Evolutionary conservation across 176 grass and related monocot species (phyloP).

Genomic region (Poa pratensis): DNA sequence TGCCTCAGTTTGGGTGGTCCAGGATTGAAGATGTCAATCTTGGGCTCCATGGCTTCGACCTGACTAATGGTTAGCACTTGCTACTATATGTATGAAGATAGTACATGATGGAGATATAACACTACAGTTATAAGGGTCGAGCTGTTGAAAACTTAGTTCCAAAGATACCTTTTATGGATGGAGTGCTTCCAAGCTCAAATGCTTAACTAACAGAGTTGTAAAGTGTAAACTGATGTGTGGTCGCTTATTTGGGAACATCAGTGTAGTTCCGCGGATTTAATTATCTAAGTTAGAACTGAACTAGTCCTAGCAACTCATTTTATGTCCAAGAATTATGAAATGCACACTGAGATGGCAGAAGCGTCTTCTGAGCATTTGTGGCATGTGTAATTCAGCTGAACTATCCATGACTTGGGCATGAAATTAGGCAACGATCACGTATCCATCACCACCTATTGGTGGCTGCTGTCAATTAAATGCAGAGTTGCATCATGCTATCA

Average conservation of each 20-base stretch:
- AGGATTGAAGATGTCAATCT: constrained; percentile 12
- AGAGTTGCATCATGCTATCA: neutral
- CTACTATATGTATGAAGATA: neutral
- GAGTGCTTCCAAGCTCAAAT: neutral
- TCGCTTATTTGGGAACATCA: neutral
- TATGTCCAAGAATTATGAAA: constrained; percentile 6
- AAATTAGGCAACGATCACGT: neutral
- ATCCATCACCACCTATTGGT: neutral
- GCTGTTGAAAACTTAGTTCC: neutral
- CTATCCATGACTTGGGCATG: neutral
- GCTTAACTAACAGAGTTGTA: neutral
- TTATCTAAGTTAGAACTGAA: neutral
- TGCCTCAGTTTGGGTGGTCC: constrained; percentile 19
- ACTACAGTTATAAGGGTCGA: neutral
- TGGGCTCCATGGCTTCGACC: constrained; percentile 9
- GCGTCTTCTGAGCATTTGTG: neutral
- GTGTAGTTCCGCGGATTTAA: neutral
- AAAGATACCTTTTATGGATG: neutral
- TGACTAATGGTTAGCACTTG: constrained; percentile 16
- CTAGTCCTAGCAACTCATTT: neutral
- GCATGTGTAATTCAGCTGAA: neutral
- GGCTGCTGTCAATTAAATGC: neutral
- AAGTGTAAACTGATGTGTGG: too few relatives aligned
- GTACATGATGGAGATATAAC: neutral
- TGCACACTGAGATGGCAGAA: neutral